Percentiles rank a stretch among this genome's conserved stretches.
phyloP scores from a whole-genome alignment of 1,139 yeast genomes.

The Yamadazyma oceani region DNA sequence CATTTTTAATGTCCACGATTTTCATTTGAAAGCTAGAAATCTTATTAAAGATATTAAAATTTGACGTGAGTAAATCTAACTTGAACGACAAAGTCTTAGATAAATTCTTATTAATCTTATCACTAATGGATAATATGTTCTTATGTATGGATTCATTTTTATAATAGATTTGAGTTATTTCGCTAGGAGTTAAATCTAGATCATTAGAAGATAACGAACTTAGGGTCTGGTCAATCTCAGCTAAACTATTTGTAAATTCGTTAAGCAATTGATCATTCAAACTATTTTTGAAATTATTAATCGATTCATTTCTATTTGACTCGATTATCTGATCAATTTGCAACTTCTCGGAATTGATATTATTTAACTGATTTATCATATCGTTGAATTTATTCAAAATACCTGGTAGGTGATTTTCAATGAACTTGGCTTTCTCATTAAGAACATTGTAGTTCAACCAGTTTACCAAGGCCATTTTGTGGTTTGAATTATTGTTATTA shows the following conservation, averaged over 20 bases:
- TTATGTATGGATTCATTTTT: conserved; percentile 1
- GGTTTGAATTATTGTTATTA: conserved; percentile 14
- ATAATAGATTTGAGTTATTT: background rate
- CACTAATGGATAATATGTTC: conserved; percentile 3
- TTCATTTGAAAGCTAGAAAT: conserved; percentile 43
- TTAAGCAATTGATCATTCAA: conserved; percentile 1
- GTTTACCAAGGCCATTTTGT: conserved; percentile 20
- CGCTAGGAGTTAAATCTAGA: conserved; percentile 2
- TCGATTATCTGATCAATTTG: conserved; percentile 35
- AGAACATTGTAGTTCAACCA: conserved; percentile 29
- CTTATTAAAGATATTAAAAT: conserved; percentile 27
- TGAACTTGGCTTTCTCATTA: conserved; percentile 22
- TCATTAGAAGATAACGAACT: conserved; percentile 3
- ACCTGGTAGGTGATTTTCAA: conserved; percentile 29
- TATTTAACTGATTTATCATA: conserved; percentile 31
- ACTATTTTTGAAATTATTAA: conserved; percentile 26
- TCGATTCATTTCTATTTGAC: conserved; percentile 34
- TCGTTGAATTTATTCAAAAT: conserved; percentile 39
- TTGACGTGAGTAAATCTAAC: conserved; percentile 22
- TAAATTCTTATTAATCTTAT: conserved; percentile 5
- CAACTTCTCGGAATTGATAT: conserved; percentile 28
- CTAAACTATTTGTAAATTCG: conserved; percentile 5
- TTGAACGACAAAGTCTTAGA: conserved; percentile 22
- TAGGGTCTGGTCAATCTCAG: conserved; percentile 11
- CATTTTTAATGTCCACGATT: conserved; percentile 36